Conservation (phyloP, 345 rosid genomes). For the Chamaenerion angustifolium region DNA sequence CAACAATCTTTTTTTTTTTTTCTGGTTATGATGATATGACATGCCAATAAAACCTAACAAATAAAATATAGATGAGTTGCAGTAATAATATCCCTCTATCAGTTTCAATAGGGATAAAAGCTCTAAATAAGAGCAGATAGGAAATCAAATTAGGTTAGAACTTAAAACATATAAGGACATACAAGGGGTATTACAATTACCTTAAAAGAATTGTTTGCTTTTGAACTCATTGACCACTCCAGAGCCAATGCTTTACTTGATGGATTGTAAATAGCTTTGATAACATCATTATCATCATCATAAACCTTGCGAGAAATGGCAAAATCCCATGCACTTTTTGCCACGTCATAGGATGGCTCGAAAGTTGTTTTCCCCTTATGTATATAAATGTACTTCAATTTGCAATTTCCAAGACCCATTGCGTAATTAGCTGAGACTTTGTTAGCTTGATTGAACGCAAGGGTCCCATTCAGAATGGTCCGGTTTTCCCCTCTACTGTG, state of each 20-base stretch:
- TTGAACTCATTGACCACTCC: conserved; percentile 75
- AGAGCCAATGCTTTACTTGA: conserved; percentile 49
- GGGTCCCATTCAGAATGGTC: conserved; percentile 49
- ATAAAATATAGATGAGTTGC: too few species aligned
- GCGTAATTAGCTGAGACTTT: conserved; percentile 67
- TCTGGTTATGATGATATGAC: too few species aligned
- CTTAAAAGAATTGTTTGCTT: conserved; percentile 52
- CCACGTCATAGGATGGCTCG: conserved; percentile 70
- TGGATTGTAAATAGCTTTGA: conserved; percentile 70
- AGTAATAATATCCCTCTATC: too few species aligned
- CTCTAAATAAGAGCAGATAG: neutral
- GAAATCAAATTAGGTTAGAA: neutral
- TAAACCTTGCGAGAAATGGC: conserved; percentile 44
- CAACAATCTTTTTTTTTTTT: too few species aligned
- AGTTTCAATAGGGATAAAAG: neutral
- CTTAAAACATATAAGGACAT: neutral
- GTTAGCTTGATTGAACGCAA: conserved; percentile 50
- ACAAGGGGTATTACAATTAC: conserved; percentile 17
- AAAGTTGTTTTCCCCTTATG: conserved; percentile 55
- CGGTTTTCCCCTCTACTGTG: conserved; percentile 50
- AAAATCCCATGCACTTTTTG: conserved; percentile 73
- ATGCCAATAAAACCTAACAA: too few species aligned
- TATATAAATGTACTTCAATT: conserved; percentile 66
- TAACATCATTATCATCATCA: conserved; percentile 29
- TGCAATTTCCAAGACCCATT: conserved; percentile 62